phyloP scores from a whole-genome alignment of 106 monocot species.

The Triglochin maritima region DNA sequence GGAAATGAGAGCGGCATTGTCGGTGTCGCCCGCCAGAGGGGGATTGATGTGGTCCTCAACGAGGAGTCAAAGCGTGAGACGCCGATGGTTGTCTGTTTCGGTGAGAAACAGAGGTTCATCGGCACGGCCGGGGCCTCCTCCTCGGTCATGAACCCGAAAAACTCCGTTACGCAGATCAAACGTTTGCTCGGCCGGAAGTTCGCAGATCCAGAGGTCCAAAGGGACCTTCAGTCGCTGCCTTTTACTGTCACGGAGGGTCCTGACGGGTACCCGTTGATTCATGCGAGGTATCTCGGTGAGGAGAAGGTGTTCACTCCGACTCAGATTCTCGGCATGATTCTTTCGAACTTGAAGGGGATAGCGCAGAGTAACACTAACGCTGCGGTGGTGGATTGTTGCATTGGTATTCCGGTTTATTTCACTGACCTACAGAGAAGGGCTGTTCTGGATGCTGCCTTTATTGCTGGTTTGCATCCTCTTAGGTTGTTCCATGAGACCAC shows the following conservation, averaged over 20 bases:
- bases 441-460: slow-evolving; percentile 56
- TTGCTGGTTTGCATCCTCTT: slow-evolving; percentile 74
- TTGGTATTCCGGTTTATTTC: slow-evolving; percentile 82
- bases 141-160: slow-evolving; percentile 68
- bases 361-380: slow-evolving; percentile 65
- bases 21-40: slow-evolving; percentile 78
- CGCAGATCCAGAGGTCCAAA: slow-evolving; percentile 56
- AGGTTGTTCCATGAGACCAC: slow-evolving; percentile 75
- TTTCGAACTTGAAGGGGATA: slow-evolving; percentile 58
- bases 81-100: slow-evolving; percentile 68
- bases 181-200: slow-evolving; percentile 64
- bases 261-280: slow-evolving; percentile 69
- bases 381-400: slow-evolving; percentile 70
- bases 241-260: slow-evolving; percentile 53
- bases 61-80: slow-evolving; percentile 95
- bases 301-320: slow-evolving; percentile 58
- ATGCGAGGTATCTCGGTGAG: slow-evolving; percentile 55
- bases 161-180: slow-evolving; percentile 75
- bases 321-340: slow-evolving; percentile 69
- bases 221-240: slow-evolving; percentile 41
- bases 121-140: slow-evolving; percentile 68
- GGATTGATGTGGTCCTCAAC: slow-evolving; percentile 84
- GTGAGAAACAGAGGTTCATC: slow-evolving; percentile 77
- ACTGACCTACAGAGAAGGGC: slow-evolving; percentile 77
- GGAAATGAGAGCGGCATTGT: slow-evolving; percentile 82